A percentile compares a stretch with the other conserved stretches of the same genome.
Evolutionary conservation across 2,329 filamentous ascomycete species (phyloP).

Genomic region (Talaromyces marneffei): DNA sequence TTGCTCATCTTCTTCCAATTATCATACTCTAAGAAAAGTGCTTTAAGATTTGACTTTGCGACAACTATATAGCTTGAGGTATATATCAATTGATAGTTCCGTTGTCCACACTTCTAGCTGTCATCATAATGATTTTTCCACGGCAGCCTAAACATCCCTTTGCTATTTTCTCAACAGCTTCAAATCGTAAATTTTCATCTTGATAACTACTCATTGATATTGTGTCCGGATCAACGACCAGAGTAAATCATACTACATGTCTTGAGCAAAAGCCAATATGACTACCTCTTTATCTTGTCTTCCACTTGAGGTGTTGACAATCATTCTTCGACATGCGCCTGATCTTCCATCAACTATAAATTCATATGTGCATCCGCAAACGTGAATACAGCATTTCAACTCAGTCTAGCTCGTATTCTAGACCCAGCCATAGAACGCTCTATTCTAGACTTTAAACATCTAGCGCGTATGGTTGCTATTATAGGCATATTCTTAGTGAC

Average conservation of each 20-base stretch:
- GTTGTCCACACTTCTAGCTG: background rate
- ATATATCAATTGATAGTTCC: too few relatives aligned
- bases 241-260: background rate
- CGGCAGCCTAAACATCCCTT: background rate
- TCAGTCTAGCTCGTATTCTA: slow-evolving; percentile 2
- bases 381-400: background rate
- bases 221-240: too few relatives aligned
- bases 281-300: background rate
- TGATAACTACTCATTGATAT: too few relatives aligned
- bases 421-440: slow-evolving; percentile 5
- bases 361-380: background rate
- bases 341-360: background rate
- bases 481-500: slow-evolving; percentile 3
- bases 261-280: background rate
- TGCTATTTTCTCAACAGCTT: background rate
- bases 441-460: slow-evolving; percentile 10
- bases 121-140: background rate
- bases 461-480: slow-evolving; percentile 11
- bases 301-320: background rate
- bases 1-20: too few relatives aligned
- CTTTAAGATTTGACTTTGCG: background rate
- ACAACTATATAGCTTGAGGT: too few relatives aligned
- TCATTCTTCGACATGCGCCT: background rate
- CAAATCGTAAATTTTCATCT: too few relatives aligned
- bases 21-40: too few relatives aligned